Base-by-base conservation (phyloP, 202 grass and related monocot species). In the Digitaria exilis region DNA sequence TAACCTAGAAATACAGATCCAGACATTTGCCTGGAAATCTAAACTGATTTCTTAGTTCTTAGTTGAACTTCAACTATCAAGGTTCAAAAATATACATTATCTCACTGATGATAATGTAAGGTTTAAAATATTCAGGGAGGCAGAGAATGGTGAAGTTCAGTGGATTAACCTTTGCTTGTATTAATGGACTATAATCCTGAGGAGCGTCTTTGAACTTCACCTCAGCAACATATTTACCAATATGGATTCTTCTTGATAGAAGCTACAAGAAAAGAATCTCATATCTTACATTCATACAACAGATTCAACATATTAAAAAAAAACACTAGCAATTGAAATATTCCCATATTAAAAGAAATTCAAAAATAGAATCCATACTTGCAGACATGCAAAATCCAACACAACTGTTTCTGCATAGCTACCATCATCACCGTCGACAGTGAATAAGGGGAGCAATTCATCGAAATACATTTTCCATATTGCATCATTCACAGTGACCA, bases 401-500 rank as follows among this genome's bases (percentile, higher is more conserved):
- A 91, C 93, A 45, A 74, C 79, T 67, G 88, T 89, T 64, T 82
- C 80, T 44, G 93, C 87, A 75, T 96, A 98, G 82, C 73, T 87
- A 83, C 89, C 96, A 89, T 96, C 89, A 61, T 94, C 87, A 21
- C 87, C 93, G 46, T 94, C 75, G 4, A 45, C 83, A 79, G 96
- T 94, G 77, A 96, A 90, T 21, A 96, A 80, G 5, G 91, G 96
- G 41, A 98, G 85, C 73, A 98, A 79, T 43, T 96, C 78, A 4
- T 88, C 63, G n/a, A 96, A 94, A 84, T 98, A 98, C 91, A 94
- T 93, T 34, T 90, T 92, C 96, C 96, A 98, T 84, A 98, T 92
- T 57, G 80, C 87, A 71, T 94, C 78, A 67, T 87, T 96, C 43
- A 89, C 80, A 75, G 58, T 86, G 46, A 94, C 91, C 61, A 56